Conservation (phyloP, 2,329 filamentous ascomycete species). For the Sclerotinia nivalis region DNA sequence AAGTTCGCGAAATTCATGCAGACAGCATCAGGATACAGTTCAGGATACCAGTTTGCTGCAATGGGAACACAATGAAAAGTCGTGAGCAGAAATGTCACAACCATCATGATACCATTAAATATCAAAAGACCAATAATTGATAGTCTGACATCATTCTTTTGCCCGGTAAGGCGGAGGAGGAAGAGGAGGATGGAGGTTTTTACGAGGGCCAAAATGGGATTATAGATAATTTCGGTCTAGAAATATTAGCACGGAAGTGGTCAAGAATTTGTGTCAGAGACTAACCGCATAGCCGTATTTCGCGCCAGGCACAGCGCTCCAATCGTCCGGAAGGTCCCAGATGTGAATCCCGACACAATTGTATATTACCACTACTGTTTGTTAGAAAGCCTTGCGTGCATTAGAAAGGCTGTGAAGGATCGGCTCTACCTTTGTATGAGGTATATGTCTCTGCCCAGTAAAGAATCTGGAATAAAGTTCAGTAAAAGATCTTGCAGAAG, state of each 20-base stretch:
- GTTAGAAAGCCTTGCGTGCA: background rate
- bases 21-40: constrained; percentile 17
- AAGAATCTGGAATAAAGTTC: background rate
- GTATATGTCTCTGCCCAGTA: constrained; percentile 20
- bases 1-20: constrained; percentile 26
- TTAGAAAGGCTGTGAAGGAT: background rate
- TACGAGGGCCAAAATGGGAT: constrained; percentile 49
- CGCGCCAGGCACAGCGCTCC: background rate
- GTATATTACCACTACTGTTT: background rate
- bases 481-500: constrained; percentile 1
- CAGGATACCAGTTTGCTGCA: constrained; percentile 24
- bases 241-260: background rate
- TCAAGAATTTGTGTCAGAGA: background rate
- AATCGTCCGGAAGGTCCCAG: background rate
- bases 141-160: constrained; percentile 42
- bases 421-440: background rate
- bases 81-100: constrained; percentile 9
- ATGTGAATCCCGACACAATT: background rate
- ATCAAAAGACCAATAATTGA: constrained; percentile 36
- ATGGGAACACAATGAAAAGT: constrained; percentile 26
- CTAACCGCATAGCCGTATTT: constrained; percentile 16
- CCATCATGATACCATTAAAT: constrained; percentile 20
- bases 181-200: constrained; percentile 51
- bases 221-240: constrained; percentile 40
- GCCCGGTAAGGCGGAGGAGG: constrained; percentile 46